Base-by-base conservation (phyloP, 2,329 filamentous ascomycete genomes). In the Podosphaera aphanis region DNA sequence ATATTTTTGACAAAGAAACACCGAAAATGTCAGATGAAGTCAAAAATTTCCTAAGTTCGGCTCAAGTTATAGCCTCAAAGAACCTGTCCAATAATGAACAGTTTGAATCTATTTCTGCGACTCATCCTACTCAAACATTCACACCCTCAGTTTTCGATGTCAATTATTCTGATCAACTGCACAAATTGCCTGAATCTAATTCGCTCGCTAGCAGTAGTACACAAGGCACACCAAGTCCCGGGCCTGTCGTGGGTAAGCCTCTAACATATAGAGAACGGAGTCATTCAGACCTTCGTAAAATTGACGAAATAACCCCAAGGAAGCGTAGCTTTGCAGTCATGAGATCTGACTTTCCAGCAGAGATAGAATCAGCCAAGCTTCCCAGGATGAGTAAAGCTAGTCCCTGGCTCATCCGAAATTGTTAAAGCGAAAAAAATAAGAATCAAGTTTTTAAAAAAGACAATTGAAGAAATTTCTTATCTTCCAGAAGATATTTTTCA, bases 211-310 rank as follows among this genome's bases (percentile, higher is more conserved):
- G 40, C 23, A 50, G 49, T 40, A 52, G 49, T 19, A 52, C 50
- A n/a, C 46, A 50, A 43, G 50, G 49, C 41, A 52, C 49, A 19
- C 49, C 49, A 18, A 52, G 48, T 42, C 46, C 45, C 8, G 13
- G 20, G 3, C 5, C 29, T 8, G 6, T 13, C 10, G 25, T 7
- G 5, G 23, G 3, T 23, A 44, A 29, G 19, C 21, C 31, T 25
- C n/a, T 10, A 16, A 43, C 41, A 8, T 37, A 44, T 19, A 18
- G 20, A 25, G 43, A 25, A 5, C 19, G n/a, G 16, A 19, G 21
- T 36, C 5, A 25, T 25, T 21, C 25, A 37, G 31, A 44, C 16
- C 31, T 23, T 8, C 8, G 21, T 5, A 44, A 20, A 18, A 21
- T 18, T 20, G 27, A 36, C 16, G 42, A 44, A 31, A n/a, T 11